Evolutionary conservation across 2,329 filamentous ascomycete genomes (phyloP), one percentile per base, ranked within the genome.

Genomic region (Calonectria naviculata): DNA sequence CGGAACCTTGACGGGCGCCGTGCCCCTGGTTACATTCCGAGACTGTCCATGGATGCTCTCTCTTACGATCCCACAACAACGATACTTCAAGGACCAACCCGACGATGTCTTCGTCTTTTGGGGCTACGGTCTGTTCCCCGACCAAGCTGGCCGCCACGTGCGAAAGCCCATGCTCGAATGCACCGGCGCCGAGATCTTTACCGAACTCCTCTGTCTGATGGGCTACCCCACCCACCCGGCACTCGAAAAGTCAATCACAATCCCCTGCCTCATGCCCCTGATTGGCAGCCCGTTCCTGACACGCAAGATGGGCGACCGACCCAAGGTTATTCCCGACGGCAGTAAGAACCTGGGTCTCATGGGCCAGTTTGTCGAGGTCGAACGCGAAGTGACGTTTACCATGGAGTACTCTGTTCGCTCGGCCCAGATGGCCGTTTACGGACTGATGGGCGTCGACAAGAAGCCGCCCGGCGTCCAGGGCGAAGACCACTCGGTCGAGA

Each of bases 361-460:
- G 75, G 77, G 77, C 1, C 77, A 78, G 41, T 78, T 78, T 61
- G 77, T 78, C 9, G 77, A 78, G 72, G 52, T 78, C n/a, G 76
- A 78, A 56, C 58, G 77, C 0, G 77, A 78, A 42, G 75, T 78
- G 41, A 78, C 77, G 3, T 78, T 78, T n/a, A 78, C 77, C 24
- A 78, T 78, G 77, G 77, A 78, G 62, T 78, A 78, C 21, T 78
- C 77, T 1, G 77, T 78, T 8, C 66, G 77, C 13, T 78, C 77
- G 52, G 77, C 77, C 26, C 77, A 78, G 36, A 49, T 77, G 10
- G 77, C 77, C 24, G 77, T 78, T 13, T 78, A 77, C 58, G 74
- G 74, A 29, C 72, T 78, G 1, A 74, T 77, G 74, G 71, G 67
- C 1, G n/a, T 79, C 5, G 77, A 78, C 15, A 77, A 76, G 49